Evolutionary conservation across 2,329 filamentous ascomycete genomes (phyloP).

Genomic region (Sarocladiaceae sp.): DNA sequence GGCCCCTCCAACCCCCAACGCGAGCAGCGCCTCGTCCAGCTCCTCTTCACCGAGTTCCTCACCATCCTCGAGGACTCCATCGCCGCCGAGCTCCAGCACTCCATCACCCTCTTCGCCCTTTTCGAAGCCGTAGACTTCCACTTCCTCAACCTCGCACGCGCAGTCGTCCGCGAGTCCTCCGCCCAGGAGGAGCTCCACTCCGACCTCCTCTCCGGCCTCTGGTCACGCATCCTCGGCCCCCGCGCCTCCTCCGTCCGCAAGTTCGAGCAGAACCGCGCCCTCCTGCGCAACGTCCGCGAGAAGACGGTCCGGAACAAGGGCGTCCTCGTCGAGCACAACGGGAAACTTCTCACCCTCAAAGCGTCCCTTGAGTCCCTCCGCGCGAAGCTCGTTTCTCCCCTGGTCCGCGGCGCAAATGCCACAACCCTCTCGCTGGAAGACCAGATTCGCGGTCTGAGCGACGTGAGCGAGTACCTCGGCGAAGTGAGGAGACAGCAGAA

Average conservation of each 20-base stretch:
- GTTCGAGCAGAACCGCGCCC: constrained; percentile 80
- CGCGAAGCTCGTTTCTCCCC: constrained; percentile 74
- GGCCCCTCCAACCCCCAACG: constrained; percentile 76
- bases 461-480: constrained; percentile 72
- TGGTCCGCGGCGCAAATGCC: constrained; percentile 63
- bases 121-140: constrained; percentile 89
- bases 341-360: constrained; percentile 75
- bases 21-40: constrained; percentile 72
- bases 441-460: constrained; percentile 76
- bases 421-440: constrained; percentile 73
- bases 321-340: constrained; percentile 79
- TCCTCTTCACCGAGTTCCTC: constrained; percentile 80
- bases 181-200: constrained; percentile 74
- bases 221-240: constrained; percentile 76
- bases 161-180: constrained; percentile 76
- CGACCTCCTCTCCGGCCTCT: constrained; percentile 76
- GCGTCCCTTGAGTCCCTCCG: constrained; percentile 80
- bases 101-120: constrained; percentile 74
- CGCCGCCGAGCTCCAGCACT: constrained; percentile 73
- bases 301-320: constrained; percentile 84
- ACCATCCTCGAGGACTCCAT: constrained; percentile 85
- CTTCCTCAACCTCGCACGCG: constrained; percentile 81
- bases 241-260: constrained; percentile 73
- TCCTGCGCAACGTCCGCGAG: constrained; percentile 72
- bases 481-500: constrained; percentile 74